Base-by-base conservation (phyloP, 2,329 filamentous ascomycete genomes). In the Pyrenochaeta sp. region DNA sequence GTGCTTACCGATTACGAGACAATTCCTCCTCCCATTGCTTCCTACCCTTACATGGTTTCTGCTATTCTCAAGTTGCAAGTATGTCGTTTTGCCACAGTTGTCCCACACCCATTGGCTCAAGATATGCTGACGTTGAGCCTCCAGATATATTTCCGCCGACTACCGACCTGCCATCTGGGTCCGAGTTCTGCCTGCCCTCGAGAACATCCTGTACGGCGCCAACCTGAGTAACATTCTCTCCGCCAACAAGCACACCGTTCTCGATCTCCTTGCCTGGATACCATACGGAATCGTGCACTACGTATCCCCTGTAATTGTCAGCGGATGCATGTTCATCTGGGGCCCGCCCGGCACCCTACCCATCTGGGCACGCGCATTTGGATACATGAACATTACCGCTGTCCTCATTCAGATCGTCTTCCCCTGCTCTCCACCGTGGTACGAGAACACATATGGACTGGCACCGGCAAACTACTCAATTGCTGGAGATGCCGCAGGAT, bases 191-290 rank as follows among this genome's bases (percentile, higher is more conserved):
- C 94, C 94, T 4, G 92, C 94, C 15, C 85, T 98, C 60, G 94
- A 98, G 79, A 97, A 98, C 76, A 95, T 98, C 58, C 84, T 98
- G 30, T 98, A 97, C 73, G 94, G 94, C 66, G 92, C 93, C 59
- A 97, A 97, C 78, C 83, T 97, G 52, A 96, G 92, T 79, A 97
- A 97, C 76, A 96, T 97, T 69, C 85, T 98, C 49, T 96, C 93
- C 12, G 91, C 91, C 40, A 91, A 97, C 79, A 91, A 94, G 68
- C 88, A 90, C 76, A 85, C 90, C 6, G 82, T 91, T 43, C 86
- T 97, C 51, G 93, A 97, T 72, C 82, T 98, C 49, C 80, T 97
- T 49, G 94, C 94, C 14, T 97, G 93, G 93, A 78, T 98, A 18
- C 93, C 94, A 1, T 98, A 98, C 71, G 94, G 94, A 50, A 82